Evolutionary conservation across 352 stramenopile genomes (phyloP).

Genomic region (Phytophthora parvispora): DNA sequence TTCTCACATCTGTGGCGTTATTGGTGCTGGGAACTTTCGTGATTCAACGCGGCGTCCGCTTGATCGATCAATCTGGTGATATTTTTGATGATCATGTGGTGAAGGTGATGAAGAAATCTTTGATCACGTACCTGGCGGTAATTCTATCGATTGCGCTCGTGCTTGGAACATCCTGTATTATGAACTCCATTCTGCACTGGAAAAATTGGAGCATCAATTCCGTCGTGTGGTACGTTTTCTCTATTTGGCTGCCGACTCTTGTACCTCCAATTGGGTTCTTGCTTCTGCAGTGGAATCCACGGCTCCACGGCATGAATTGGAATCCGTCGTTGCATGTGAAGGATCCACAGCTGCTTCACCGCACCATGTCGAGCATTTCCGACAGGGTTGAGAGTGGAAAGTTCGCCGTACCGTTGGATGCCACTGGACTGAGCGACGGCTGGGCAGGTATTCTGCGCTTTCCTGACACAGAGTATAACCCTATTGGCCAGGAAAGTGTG

Average conservation of each 20-base stretch:
- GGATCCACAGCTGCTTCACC: slow-evolving; percentile 41
- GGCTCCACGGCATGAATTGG: slow-evolving; percentile 79
- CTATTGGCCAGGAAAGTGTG: slow-evolving; percentile 65
- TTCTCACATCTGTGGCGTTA: slow-evolving; percentile 65
- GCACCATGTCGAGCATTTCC: slow-evolving; percentile 45
- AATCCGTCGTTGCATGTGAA: slow-evolving; percentile 69
- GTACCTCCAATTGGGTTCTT: slow-evolving; percentile 83
- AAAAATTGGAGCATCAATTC: slow-evolving; percentile 73
- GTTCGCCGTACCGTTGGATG: slow-evolving; percentile 31
- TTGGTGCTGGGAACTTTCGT: slow-evolving; percentile 78
- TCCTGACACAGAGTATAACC: slow-evolving; percentile 78
- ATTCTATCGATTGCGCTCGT: slow-evolving; percentile 81
- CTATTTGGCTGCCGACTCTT: slow-evolving; percentile 81
- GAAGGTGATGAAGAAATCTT: slow-evolving; percentile 81
- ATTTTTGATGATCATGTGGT: slow-evolving; percentile 82
- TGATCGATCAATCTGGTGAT: slow-evolving; percentile 82
- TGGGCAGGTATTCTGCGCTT: slow-evolving; percentile 82
- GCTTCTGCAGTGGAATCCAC: slow-evolving; percentile 87
- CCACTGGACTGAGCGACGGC: slow-evolving; percentile 60
- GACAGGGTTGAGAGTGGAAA: slow-evolving; percentile 60
- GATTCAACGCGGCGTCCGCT: slow-evolving; percentile 67
- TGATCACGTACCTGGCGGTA: slow-evolving; percentile 81
- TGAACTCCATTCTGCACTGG: slow-evolving; percentile 76
- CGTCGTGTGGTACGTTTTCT: slow-evolving; percentile 86
- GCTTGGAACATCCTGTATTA: slow-evolving; percentile 65